Percentiles rank a stretch among this genome's conserved stretches.
These are phyloP conservation scores for Colletotrichum sp. DNA, from an alignment of 2,329 filamentous ascomycete species.

Conservation along the genomic window DNA sequence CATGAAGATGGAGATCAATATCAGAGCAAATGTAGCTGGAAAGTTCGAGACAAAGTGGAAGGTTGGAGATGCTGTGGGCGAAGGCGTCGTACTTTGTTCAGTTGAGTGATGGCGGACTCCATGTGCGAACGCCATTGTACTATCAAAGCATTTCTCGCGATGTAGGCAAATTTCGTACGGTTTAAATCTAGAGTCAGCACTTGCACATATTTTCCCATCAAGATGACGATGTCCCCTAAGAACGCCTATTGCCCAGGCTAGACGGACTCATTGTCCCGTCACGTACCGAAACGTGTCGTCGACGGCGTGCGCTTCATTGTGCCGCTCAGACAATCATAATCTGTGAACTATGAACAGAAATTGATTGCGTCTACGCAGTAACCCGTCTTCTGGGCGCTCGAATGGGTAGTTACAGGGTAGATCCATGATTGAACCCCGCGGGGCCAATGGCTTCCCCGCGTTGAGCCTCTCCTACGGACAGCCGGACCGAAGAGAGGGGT, in stretches of 20 bases:
- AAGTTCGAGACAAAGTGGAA: neutral
- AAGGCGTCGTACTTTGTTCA: neutral
- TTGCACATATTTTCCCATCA: accelerated
- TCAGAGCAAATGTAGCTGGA: neutral
- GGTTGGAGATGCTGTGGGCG: neutral
- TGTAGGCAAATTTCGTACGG: neutral
- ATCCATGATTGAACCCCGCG: neutral
- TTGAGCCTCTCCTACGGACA: neutral
- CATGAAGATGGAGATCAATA: neutral
- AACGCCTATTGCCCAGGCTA: too few species aligned
- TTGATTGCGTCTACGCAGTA: accelerated
- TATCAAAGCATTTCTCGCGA: neutral
- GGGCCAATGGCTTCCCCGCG: neutral
- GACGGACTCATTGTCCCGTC: neutral
- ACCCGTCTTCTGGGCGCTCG: neutral
- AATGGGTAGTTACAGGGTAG: neutral
- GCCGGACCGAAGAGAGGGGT: neutral
- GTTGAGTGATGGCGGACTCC: neutral
- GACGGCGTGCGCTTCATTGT: neutral
- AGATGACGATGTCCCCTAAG: neutral
- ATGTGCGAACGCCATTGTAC: accelerated
- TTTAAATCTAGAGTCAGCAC: neutral
- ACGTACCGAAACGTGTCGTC: neutral
- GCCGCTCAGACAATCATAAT: neutral
- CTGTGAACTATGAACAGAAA: neutral